phyloP scores from a whole-genome alignment of 1,284 basidiomycete species.

The Hymenochaete sp. region DNA sequence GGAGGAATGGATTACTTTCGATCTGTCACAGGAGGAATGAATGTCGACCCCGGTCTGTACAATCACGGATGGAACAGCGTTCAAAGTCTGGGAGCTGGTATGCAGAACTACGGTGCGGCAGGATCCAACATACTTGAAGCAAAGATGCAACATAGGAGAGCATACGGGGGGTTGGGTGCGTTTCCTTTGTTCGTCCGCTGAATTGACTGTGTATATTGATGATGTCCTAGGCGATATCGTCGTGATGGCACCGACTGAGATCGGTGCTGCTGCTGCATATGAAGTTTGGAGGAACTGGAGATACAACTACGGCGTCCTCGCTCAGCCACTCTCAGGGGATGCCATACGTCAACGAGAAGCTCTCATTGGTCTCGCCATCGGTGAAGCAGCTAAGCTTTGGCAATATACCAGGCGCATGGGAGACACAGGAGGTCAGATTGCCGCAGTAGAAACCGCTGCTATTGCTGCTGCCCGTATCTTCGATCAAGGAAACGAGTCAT shows the following conservation, averaged over 20 bases:
- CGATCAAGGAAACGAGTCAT: conserved; percentile 5
- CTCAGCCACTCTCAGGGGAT: conserved; percentile 20
- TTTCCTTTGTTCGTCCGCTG: conserved; percentile 2
- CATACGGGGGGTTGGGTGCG: conserved; percentile 24
- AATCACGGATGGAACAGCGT: conserved; percentile 22
- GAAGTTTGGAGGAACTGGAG: conserved; percentile 22
- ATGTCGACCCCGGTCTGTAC: conserved; percentile 16
- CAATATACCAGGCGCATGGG: conserved; percentile 20
- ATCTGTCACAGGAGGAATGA: conserved; percentile 18
- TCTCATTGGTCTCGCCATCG: conserved; percentile 20
- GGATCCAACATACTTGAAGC: conserved; percentile 18
- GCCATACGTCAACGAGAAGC: conserved; percentile 21
- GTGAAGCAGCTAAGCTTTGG: conserved; percentile 21
- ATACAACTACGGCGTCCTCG: conserved; percentile 19
- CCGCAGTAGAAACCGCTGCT: conserved; percentile 25
- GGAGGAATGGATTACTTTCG: conserved; percentile 23
- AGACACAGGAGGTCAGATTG: conserved; percentile 22
- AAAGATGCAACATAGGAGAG: conserved; percentile 21
- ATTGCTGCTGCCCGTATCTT: conserved; percentile 20
- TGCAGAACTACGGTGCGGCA: conserved; percentile 14
- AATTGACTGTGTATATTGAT: not conserved
- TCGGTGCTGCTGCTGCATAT: conserved; percentile 23
- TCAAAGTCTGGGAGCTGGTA: conserved; percentile 12
- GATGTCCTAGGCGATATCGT: conserved; percentile 14
- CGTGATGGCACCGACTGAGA: conserved; percentile 17